Evolutionary conservation across 2,329 filamentous ascomycete genomes (phyloP).

Genomic region (Apiospora pterosperma): DNA sequence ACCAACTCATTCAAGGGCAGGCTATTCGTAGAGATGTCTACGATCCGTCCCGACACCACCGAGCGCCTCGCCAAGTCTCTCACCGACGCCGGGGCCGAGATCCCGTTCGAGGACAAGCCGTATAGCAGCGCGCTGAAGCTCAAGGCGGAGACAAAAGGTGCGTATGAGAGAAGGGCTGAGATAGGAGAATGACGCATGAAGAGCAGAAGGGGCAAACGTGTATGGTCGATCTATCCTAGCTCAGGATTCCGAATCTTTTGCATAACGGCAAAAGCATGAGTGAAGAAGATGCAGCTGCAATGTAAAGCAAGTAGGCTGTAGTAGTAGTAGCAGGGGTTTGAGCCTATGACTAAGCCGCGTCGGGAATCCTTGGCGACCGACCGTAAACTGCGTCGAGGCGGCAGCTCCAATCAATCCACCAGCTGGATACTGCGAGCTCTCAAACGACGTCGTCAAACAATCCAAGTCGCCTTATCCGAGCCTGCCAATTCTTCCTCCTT

Average conservation of each 20-base stretch:
- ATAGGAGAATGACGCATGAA: slow-evolving; percentile 61
- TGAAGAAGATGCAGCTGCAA: too few species aligned
- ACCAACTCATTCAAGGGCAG: slow-evolving; percentile 50
- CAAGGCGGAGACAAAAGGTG: slow-evolving; percentile 68
- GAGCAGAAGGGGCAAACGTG: background rate
- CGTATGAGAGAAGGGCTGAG: slow-evolving; percentile 70
- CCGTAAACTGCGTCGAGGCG: background rate
- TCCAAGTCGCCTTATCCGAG: background rate
- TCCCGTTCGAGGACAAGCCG: slow-evolving; percentile 35
- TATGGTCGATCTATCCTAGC: background rate
- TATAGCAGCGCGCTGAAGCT: slow-evolving; percentile 59
- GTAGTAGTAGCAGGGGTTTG: background rate
- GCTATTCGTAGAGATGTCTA: slow-evolving; percentile 83
- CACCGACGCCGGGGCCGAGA: slow-evolving; percentile 56
- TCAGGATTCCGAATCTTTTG: too few species aligned
- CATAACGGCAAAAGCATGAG: background rate
- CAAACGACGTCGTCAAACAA: slow-evolving; percentile 4
- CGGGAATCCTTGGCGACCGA: background rate
- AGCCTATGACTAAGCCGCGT: slow-evolving; percentile 18
- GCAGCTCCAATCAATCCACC: slow-evolving; percentile 14
- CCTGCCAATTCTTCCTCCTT: background rate
- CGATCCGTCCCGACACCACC: slow-evolving; percentile 79
- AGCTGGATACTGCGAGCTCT: background rate
- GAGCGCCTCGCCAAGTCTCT: slow-evolving; percentile 59
- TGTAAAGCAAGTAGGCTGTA: background rate